Base-by-base conservation (phyloP, 2,329 filamentous ascomycete genomes). In the Talaromyces sp. region DNA sequence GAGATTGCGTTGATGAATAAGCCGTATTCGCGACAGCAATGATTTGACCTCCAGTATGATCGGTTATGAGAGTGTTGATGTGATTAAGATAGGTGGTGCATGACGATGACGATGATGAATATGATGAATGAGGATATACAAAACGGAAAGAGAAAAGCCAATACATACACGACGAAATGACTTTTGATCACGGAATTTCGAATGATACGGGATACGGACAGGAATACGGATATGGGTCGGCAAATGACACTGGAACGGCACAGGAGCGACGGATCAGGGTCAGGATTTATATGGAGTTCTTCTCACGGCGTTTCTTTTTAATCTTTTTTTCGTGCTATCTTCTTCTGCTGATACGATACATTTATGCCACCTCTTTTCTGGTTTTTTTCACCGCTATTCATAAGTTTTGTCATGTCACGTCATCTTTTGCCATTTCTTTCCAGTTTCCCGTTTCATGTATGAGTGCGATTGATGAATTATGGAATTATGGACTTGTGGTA, bases 1-100 rank as follows among this genome's bases (percentile, higher is more conserved):
- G 93, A 98, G 77, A 93, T 99, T 68, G 93, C 95, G 4, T 82
- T 93, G 31, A 96, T 99, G 92, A 99, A 99, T 73, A 88, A 90
- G 70, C 95, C 95, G 16, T 98, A 98, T 77, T 88, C 91, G 18
- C 82, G 90, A 76, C 91, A 80, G 74, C 68, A 65, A 70, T 64
- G 11, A 58, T 31, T 18, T 6, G 6, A 28, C 3, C 28, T 28
- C 6, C 28, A 28, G 28, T 28, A 28, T 28, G 28, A 28, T n/a
- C 3, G 28, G 6, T 28, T 3, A 6, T 28, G 28, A 28, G 6
- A 3, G 6, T 3, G 28, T 28, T 28, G 28, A 28, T 6, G 3
- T 28, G 44, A 28, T 48, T 50, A 6, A 35, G 57, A 59, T 48
- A 48, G 14, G 57, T 25, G 44, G 44, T 5, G 7, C 14, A 16